Conservation (phyloP, 257 asterid genomes). For the Forsythia viridissima region DNA sequence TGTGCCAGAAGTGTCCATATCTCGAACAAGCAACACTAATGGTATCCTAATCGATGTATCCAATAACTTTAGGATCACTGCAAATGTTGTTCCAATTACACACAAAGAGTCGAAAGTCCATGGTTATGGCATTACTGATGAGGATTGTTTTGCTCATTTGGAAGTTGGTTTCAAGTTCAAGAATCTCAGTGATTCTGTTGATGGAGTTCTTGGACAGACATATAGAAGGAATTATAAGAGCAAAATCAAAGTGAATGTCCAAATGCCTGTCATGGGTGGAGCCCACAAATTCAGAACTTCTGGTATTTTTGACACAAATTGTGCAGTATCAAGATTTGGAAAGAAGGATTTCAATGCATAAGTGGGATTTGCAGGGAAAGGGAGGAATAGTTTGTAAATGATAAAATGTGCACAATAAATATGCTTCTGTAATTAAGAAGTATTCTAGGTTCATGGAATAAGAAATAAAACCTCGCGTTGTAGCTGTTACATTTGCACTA, state of each 20-base stretch:
- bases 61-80: not conserved
- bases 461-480: too few relatives aligned
- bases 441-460: too few relatives aligned
- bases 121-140: slow-evolving; percentile 11
- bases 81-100: slow-evolving; percentile 14
- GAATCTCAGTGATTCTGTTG: slow-evolving; percentile 6
- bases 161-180: slow-evolving; percentile 20
- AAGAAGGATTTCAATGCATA: not conserved
- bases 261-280: slow-evolving; percentile 50
- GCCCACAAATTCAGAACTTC: slow-evolving; percentile 24
- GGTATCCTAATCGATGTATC: slow-evolving; percentile 4
- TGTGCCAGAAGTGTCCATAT: not conserved
- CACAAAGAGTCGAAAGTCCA: slow-evolving; percentile 16
- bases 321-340: slow-evolving; percentile 31
- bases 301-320: slow-evolving; percentile 30
- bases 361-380: not conserved
- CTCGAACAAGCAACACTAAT: not conserved
- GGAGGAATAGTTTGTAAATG: too few relatives aligned
- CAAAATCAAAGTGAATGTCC: slow-evolving; percentile 20
- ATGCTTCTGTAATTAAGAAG: too few relatives aligned
- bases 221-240: slow-evolving; percentile 20
- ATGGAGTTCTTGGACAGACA: slow-evolving; percentile 27
- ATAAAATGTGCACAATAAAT: too few relatives aligned
- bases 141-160: slow-evolving; percentile 22
- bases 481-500: too few relatives aligned